A percentile compares a stretch with the other conserved stretches of the same genome.
Conservation (phyloP, 257 asterid genomes). For the Misopates orontium region DNA sequence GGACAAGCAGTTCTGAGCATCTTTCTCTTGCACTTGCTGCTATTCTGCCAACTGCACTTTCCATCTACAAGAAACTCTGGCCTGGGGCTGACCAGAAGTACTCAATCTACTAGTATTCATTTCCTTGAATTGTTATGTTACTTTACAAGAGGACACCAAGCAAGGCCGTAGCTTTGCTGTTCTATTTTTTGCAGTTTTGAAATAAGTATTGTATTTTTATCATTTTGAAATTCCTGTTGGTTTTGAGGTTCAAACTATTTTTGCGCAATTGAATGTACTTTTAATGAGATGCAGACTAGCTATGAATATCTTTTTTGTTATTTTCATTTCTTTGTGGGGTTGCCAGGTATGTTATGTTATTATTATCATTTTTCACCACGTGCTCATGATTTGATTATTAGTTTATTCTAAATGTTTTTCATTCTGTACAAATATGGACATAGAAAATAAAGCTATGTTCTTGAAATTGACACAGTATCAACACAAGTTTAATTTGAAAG, state of each 20-base stretch:
- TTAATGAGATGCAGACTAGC: constrained; percentile 31
- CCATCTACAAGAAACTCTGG: constrained; percentile 70
- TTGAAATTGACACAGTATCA: too few species aligned
- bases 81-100: constrained; percentile 62
- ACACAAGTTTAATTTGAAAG: too few species aligned
- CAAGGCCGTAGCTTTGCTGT: constrained; percentile 22
- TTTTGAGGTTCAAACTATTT: constrained; percentile 22
- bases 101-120: constrained; percentile 57
- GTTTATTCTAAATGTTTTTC: too few species aligned
- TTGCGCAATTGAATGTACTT: constrained; percentile 17
- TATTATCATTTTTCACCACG: neutral
- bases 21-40: constrained; percentile 85
- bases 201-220: constrained; percentile 30
- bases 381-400: too few species aligned
- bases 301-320: neutral
- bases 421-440: too few species aligned
- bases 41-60: constrained; percentile 63
- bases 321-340: neutral
- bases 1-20: constrained; percentile 95
- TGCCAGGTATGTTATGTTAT: neutral
- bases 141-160: constrained; percentile 17
- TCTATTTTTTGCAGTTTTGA: constrained; percentile 29
- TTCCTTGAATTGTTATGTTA: constrained; percentile 26
- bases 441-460: too few species aligned
- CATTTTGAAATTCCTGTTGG: constrained; percentile 21